Evolutionary conservation across 1,139 yeast genomes (phyloP).

Genomic region (Candida sojae): DNA sequence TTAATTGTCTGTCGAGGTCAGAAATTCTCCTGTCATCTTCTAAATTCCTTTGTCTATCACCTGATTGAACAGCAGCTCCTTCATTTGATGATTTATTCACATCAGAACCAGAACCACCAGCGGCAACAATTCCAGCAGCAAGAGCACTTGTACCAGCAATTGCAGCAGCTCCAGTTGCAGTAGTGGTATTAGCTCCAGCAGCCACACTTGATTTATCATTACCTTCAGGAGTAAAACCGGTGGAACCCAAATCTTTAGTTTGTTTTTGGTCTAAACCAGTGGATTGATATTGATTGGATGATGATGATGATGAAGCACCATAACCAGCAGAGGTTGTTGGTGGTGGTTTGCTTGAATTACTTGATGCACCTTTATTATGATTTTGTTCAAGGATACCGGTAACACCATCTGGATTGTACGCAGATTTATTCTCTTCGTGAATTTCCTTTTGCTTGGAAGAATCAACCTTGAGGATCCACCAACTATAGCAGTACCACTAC

Average conservation of each 20-base stretch:
- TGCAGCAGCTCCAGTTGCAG: conserved; percentile 8
- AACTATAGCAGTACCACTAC: conserved; percentile 5
- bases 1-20: conserved; percentile 14
- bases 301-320: conserved; percentile 3
- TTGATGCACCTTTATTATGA: neutral
- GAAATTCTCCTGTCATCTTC: conserved; percentile 10
- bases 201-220: conserved; percentile 3
- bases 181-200: conserved; percentile 6
- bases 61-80: neutral
- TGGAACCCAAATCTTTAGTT: no score
- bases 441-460: conserved; percentile 24
- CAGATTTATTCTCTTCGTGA: conserved; percentile 32
- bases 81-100: neutral
- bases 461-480: conserved; percentile 1
- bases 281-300: no score
- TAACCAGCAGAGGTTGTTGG: conserved; percentile 2
- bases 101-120: neutral
- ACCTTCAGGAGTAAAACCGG: neutral
- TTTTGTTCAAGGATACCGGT: conserved; percentile 16
- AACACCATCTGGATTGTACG: conserved; percentile 29
- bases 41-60: conserved; percentile 3
- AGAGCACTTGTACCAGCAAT: neutral
- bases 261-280: no score
- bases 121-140: neutral
- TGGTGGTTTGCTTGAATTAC: neutral